A percentile compares a stretch with the other conserved stretches of the same genome.
phyloP scores from a whole-genome alignment of 1,139 yeast genomes.

The Suhomyces bribrorum region DNA sequence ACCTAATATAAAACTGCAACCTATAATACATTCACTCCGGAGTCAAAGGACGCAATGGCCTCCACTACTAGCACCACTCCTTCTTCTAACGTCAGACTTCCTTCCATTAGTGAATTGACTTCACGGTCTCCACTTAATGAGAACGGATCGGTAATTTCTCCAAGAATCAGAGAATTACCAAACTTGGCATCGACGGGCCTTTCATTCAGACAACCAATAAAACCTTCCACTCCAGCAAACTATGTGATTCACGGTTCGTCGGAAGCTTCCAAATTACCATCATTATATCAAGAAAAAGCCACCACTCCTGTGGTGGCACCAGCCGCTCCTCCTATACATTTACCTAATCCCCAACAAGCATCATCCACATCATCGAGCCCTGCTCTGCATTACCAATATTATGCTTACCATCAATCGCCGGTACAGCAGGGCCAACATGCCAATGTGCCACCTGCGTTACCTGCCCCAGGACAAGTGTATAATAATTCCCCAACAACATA shows the following conservation, averaged over 20 bases:
- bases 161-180: slow-evolving; percentile 12
- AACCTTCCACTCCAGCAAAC: slow-evolving; percentile 19
- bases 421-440: slow-evolving; percentile 11
- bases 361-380: slow-evolving; percentile 15
- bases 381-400: slow-evolving; percentile 18
- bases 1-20: too few relatives aligned
- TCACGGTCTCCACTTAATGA: slow-evolving; percentile 18
- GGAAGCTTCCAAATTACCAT: slow-evolving; percentile 18
- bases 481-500: slow-evolving; percentile 12
- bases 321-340: slow-evolving; percentile 5
- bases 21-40: background rate
- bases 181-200: slow-evolving; percentile 8
- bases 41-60: slow-evolving; percentile 2
- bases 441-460: slow-evolving; percentile 3
- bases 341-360: slow-evolving; percentile 10
- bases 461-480: slow-evolving; percentile 9
- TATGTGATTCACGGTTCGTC: slow-evolving; percentile 12
- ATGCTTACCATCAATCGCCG: slow-evolving; percentile 13
- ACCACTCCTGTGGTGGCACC: slow-evolving; percentile 1
- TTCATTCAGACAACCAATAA: slow-evolving; percentile 16
- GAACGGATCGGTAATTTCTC: slow-evolving; percentile 13
- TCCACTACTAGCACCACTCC: slow-evolving; percentile 6
- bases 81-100: slow-evolving; percentile 25
- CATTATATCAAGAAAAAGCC: slow-evolving; percentile 15
- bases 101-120: slow-evolving; percentile 41